A percentile compares a stretch with the other conserved stretches of the same genome.
phyloP scores from a whole-genome alignment of 108 stramenopile species.

The Craspedostauros australis region DNA sequence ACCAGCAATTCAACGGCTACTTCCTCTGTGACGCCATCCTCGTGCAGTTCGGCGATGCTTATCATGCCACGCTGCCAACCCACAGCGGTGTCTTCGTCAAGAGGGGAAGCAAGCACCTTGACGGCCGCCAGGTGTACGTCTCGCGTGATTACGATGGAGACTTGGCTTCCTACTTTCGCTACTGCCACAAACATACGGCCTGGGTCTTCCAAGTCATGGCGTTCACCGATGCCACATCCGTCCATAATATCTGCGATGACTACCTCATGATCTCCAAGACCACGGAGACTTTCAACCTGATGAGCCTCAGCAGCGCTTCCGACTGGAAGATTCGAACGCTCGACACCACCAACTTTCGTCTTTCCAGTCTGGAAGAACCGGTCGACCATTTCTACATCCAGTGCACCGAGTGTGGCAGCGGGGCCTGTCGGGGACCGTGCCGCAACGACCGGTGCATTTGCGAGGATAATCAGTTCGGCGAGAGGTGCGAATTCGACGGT shows the following conservation, averaged over 20 bases:
- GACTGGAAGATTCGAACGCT: too few relatives aligned
- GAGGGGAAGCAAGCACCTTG: neutral
- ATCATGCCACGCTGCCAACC: neutral
- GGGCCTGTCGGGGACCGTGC: neutral
- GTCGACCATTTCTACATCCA: neutral
- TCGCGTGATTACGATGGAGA: neutral
- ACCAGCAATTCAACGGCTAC: neutral
- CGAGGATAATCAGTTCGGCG: neutral
- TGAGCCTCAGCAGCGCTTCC: too few relatives aligned
- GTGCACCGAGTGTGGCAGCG: slow-evolving; percentile 2
- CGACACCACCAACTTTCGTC: neutral
- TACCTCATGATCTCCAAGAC: neutral
- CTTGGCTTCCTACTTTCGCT: neutral
- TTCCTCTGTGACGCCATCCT: neutral
- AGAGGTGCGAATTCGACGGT: slow-evolving; percentile 1
- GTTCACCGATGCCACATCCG: neutral
- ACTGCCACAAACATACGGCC: neutral
- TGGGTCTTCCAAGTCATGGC: neutral
- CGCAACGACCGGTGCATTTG: slow-evolving; percentile 4
- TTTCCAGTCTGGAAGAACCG: neutral
- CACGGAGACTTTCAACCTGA: neutral
- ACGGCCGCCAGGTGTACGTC: slow-evolving; percentile 4
- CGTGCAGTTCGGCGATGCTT: slow-evolving; percentile 10
- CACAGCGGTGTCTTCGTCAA: neutral
- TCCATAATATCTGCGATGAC: neutral